Base-by-base conservation (phyloP, 2,329 filamentous ascomycete genomes). In the Trichoderma sp. region DNA sequence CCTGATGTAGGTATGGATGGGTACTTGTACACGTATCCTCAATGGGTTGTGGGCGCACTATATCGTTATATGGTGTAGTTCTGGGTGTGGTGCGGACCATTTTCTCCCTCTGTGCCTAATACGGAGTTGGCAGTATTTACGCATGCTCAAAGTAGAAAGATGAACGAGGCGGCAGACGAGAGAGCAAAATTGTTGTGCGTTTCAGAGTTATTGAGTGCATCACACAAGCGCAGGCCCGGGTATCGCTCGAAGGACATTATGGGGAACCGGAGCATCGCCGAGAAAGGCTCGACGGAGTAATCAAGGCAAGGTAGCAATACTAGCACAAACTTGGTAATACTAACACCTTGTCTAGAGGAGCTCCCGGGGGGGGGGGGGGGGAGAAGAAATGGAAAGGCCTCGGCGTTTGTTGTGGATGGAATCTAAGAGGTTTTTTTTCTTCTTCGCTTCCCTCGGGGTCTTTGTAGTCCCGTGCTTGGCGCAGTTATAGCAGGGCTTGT, bases 121-220 rank as follows among this genome's bases (percentile, higher is more conserved):
- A 45, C 39, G 39, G 39, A 45, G 39, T 22, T 5, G 39, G 39
- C 39, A 19, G 39, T 45, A 45, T 45, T 45, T 45, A 45, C 39
- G 39, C 39, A 45, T 19, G 9, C 39, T n/a, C 39, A 34, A 59
- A 56, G 54, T 29, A 67, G 64, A 61, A 65, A 58, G 32, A 45
- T 45, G 57, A 52, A 34, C 7, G 25, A 50, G 10, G 17, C 45
- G n/a, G 17, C 8, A 50, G 19, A n/a, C n/a, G n/a, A n/a, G 42
- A 52, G 54, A 58, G 54, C 19, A 39, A n/a, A 39, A 34, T 34
- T 58, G 27, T 19, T 13, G 27, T 19, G 17, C 34, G 52, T 54
- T 54, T 54, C 52, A 54, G 52, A 54, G 7, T 34, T 17, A 54
- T 54, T 54, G 52, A 25, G 25, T 54, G 52, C 52, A 54, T 13